Base-by-base conservation (phyloP, 2,329 filamentous ascomycete genomes). In the Colletotrichum spinosum region DNA sequence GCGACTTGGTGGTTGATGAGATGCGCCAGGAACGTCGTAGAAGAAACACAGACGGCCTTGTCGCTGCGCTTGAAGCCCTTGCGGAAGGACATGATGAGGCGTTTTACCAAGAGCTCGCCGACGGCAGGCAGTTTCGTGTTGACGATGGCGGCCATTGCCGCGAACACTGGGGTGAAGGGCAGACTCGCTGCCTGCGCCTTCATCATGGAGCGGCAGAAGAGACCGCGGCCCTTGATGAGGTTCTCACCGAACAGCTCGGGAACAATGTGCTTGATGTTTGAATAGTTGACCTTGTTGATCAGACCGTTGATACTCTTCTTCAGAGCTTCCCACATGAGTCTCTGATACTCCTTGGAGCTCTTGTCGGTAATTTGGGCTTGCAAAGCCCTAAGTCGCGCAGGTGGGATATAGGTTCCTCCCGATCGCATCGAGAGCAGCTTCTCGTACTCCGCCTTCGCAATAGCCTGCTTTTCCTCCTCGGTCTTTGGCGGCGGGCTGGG, bases 241-340 rank as follows among this genome's bases (percentile, higher is more conserved):
- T 99, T 99, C 83, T 99, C 96, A 54, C 89, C 88, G 79, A 99
- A 99, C 50, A 99, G 84, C 80, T 99, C 96, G 2, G 95, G 95
- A 33, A 98, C 94, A 68, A 99, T 97, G 75, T 92, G 88, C 80
- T 99, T 98, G 85, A 99, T 98, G 78, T 99, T 99, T 39, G 92
- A 93, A 60, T 95, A 92, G 79, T 98, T 98, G 83, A 97, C 92
- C 83, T 99, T 99, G 86, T 99, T 99, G 85, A 99, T 97, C 70
- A 99, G 82, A 72, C 96, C 96, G 76, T 99, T 98, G 80, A 99
- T 97, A 53, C 92, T 96, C 84, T 99, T 99, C 83, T 99, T 99
- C 74, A 99, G 83, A 11, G 95, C 95, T 79, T 99, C 96, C 96
- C 96, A 99, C 8, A 94, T 94, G 93, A 99, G 97, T 72, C 96